These are phyloP conservation scores for Colletotrichum acutatum DNA, from an alignment of 2,329 filamentous ascomycete genomes.

Conservation along the genomic window DNA sequence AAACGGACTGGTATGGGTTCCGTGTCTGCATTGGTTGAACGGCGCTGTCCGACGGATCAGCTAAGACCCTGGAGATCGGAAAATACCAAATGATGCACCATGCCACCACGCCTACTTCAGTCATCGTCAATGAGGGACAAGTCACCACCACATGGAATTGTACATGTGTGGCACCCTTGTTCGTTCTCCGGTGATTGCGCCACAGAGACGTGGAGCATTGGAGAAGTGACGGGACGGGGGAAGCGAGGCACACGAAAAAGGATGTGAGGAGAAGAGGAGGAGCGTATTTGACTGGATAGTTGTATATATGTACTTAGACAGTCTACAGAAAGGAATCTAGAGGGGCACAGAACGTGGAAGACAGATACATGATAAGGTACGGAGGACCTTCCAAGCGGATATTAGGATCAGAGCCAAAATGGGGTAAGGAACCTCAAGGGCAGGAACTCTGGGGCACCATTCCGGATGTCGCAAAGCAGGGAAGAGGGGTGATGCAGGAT, in stretches of 20 bases:
- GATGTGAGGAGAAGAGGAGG: background rate
- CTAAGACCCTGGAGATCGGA: constrained; percentile 34
- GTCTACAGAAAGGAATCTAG: background rate
- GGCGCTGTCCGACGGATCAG: background rate
- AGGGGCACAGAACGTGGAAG: background rate
- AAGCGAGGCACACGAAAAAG: background rate
- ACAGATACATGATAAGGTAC: background rate
- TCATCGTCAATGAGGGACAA: constrained; percentile 30
- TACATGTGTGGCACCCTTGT: background rate
- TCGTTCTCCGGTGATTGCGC: background rate
- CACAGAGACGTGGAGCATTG: background rate
- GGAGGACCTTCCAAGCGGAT: background rate
- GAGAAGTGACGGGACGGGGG: background rate
- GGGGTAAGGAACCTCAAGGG: background rate
- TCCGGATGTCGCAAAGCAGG: background rate
- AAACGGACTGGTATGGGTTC: constrained; percentile 28
- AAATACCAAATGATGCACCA: constrained; percentile 27
- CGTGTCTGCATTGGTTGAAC: constrained; percentile 24
- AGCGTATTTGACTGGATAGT: too few species aligned
- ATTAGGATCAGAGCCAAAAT: background rate
- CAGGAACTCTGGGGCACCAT: constrained; percentile 1
- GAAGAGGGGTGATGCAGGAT: background rate
- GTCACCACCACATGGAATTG: constrained; percentile 25
- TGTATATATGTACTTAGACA: too few species aligned
- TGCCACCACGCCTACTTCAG: constrained; percentile 17